phyloP scores from a whole-genome alignment of 208 protist species.

The Leptomonas pyrrhocoris region DNA sequence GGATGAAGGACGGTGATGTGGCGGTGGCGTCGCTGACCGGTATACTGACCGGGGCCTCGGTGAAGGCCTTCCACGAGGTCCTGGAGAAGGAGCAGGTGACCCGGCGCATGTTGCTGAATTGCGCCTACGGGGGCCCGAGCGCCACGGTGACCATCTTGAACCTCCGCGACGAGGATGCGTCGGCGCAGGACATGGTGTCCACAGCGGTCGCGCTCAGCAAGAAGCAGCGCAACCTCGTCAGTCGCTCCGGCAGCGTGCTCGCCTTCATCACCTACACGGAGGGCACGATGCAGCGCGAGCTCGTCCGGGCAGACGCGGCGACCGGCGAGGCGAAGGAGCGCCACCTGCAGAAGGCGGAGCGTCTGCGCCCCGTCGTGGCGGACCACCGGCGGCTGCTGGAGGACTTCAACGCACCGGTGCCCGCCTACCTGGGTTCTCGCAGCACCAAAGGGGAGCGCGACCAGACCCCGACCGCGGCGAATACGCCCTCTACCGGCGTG shows the following conservation, averaged over 20 bases:
- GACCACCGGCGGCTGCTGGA: slow-evolving; percentile 40
- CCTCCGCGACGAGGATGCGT: slow-evolving; percentile 33
- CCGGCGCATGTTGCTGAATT: slow-evolving; percentile 31
- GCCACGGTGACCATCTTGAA: slow-evolving; percentile 44
- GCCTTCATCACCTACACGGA: slow-evolving; percentile 46
- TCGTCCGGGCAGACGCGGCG: slow-evolving; percentile 12
- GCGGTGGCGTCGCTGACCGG: slow-evolving; percentile 43
- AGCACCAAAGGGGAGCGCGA: neutral
- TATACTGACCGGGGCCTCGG: slow-evolving; percentile 32
- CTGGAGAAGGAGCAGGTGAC: slow-evolving; percentile 22
- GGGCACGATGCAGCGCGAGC: slow-evolving; percentile 33
- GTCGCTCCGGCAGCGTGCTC: slow-evolving; percentile 38
- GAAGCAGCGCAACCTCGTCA: slow-evolving; percentile 41
- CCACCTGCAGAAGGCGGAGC: slow-evolving; percentile 35
- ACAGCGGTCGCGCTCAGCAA: slow-evolving; percentile 38
- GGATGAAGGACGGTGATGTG: slow-evolving; percentile 33
- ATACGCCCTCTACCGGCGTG: neutral
- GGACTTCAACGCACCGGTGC: slow-evolving; percentile 37
- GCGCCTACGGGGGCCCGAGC: slow-evolving; percentile 44
- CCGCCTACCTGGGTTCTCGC: slow-evolving; percentile 25
- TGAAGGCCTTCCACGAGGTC: slow-evolving; percentile 38
- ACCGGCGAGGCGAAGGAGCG: slow-evolving; percentile 21
- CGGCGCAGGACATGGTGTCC: slow-evolving; percentile 34
- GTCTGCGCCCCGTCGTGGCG: slow-evolving; percentile 37
- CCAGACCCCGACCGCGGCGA: neutral